Base-by-base conservation (phyloP, 345 rosid species). In the Eutrema heterophyllum region DNA sequence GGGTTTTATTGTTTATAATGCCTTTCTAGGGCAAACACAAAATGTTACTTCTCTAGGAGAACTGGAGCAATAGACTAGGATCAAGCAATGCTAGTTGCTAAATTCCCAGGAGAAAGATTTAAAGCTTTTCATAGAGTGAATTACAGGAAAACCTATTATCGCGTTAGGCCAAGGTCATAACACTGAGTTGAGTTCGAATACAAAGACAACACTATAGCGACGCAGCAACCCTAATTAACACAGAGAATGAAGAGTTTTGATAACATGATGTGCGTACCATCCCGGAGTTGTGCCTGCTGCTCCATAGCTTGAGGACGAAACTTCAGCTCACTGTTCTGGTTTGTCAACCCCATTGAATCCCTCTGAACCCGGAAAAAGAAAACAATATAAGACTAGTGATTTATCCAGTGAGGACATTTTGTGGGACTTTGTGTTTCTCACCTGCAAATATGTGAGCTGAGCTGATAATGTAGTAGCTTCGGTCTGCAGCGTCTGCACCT, bases 391-490 rank as follows among this genome's bases (percentile, higher is more conserved):
- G 67, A 67, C 40, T 29, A 56, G 6, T 43, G 9, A 56, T 0
- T 24, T 49, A n/a, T 61, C 7, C 57, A 65, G 41, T 41, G 4
- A 35, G 45, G 32, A 78, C 7, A 43, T 36, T 16, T 46, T 10
- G 32, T 48, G 27, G 32, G 24, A 1, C 24, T 21, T 21, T 36
- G 36, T 51, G 32, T 24, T 36, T 62, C 33, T 40, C 33, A 92
- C 97, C 89, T 87, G 96, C 66, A 90, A 88, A 67, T 82, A 72
- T 49, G 93, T 87, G 51, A 90, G 86, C 82, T 90, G 94, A 60
- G 98, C 91, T 54, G 91, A 87, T 49, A 92, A 86, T 7, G 96
- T 87, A 50, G 92, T 88, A 30, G 95, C 89, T 73, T 89, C 96
- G 16, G 91, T 84, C 83, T 88, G 91, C 79, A 92, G 84, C 7